Evolutionary conservation across 2,329 filamentous ascomycete species (phyloP), one percentile per base, ranked within the genome.

Genomic region (Colletotrichum truncatum): DNA sequence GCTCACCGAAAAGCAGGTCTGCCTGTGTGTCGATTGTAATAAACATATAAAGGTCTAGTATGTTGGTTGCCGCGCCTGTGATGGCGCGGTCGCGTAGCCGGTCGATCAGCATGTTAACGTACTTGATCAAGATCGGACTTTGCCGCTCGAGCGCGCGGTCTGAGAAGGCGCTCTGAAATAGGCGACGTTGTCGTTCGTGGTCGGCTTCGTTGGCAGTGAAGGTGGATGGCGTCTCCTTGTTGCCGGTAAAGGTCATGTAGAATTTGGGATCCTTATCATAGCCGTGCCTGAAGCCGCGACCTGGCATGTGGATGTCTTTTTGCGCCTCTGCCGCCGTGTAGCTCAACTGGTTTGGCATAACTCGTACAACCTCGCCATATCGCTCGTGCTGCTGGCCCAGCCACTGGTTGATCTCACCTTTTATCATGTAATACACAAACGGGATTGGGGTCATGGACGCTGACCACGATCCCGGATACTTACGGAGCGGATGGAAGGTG

Each of bases 351-450:
- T 81, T 74, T 2, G 83, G 82, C 8, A 76, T 76, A 36, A 83
- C 72, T 11, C 83, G 79, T 6, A 85, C 81, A 2, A 85, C 75
- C 2, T 75, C 74, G 8, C 83, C 82, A 64, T 82, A 81, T 38
- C 72, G 65, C 6, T 73, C 66, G 69, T 82, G 80, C 14, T 38
- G 8, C 16, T 38, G 8, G 34, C 34, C 4, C 12, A 38, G 34
- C 34, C 34, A 38, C 9, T 11, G 8, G 16, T 38, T 38, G 34
- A 38, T 38, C 34, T 38, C 34, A n/a, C 34, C 34, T n/a, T 3
- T 11, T n/a, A 38, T 38, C 34, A 38, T 38, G 34, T 38, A n/a
- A n/a, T 38, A 38, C 14, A 38, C 34, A 14, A 38, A 38, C 34
- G 34, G 34, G 12, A 38, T 38, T 38, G 34, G 34, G 34, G 34